Conservation (phyloP, 768 basidiomycete genomes). For the Russula abietina region DNA sequence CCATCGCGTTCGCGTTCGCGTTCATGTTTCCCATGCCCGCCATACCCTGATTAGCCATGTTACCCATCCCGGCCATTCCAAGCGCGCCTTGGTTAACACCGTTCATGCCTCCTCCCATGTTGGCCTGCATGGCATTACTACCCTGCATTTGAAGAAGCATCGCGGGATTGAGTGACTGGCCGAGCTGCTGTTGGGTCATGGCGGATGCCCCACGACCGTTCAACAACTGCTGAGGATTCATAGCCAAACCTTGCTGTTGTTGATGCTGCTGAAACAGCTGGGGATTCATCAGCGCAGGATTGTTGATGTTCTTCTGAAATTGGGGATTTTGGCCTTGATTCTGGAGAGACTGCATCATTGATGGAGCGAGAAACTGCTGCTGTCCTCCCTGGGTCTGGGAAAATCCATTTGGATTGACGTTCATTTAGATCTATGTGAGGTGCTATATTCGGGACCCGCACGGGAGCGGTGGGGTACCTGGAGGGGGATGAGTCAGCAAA, state of each 20-base stretch:
- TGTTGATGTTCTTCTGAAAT: slow-evolving; percentile 23
- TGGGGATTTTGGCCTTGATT: slow-evolving; percentile 19
- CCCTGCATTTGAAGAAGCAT: slow-evolving; percentile 23
- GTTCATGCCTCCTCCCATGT: slow-evolving; percentile 22
- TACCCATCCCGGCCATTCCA: slow-evolving; percentile 18
- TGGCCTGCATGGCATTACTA: slow-evolving; percentile 11
- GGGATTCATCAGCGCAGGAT: slow-evolving; percentile 14
- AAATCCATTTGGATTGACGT: slow-evolving; percentile 23
- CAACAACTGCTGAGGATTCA: slow-evolving; percentile 22
- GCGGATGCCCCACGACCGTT: slow-evolving; percentile 17
- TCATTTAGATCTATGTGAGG: slow-evolving; percentile 13
- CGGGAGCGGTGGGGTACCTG: not conserved
- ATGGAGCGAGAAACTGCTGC: slow-evolving; percentile 17
- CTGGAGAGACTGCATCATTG: slow-evolving; percentile 22
- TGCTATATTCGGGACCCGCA: slow-evolving; percentile 10
- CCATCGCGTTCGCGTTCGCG: slow-evolving; percentile 23
- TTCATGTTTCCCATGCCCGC: slow-evolving; percentile 20
- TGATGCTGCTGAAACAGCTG: slow-evolving; percentile 22
- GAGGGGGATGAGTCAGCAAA: slow-evolving; percentile 12
- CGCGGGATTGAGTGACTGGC: slow-evolving; percentile 20
- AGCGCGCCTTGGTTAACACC: slow-evolving; percentile 26
- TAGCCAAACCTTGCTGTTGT: slow-evolving; percentile 13
- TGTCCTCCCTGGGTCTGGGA: slow-evolving; percentile 21
- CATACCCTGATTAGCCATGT: slow-evolving; percentile 15
- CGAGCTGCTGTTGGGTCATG: slow-evolving; percentile 21